These are phyloP conservation scores for Cicer bijugum DNA, from an alignment of 306 rosid genomes.

Conservation along the genomic window DNA sequence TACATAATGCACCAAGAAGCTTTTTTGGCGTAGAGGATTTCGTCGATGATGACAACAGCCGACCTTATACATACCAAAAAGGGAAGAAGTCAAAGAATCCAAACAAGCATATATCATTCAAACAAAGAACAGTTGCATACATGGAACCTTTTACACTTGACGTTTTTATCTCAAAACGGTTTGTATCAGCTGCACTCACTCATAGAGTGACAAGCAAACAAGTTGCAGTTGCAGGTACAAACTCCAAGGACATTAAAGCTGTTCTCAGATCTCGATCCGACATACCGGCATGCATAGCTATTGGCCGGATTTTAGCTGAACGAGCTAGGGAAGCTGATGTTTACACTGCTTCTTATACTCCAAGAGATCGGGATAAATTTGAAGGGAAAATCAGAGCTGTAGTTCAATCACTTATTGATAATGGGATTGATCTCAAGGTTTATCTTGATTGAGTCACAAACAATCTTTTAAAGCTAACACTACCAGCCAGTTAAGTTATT, in stretches of 20 bases:
- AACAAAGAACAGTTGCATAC: constrained; percentile 87
- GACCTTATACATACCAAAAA: constrained; percentile 88
- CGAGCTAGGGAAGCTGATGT: constrained; percentile 96
- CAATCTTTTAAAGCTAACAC: not conserved
- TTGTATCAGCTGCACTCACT: constrained; percentile 89
- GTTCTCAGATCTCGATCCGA: constrained; percentile 82
- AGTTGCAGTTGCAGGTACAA: constrained; percentile 97
- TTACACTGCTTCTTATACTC: constrained; percentile 80
- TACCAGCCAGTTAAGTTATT: not conserved
- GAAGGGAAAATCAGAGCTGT: constrained; percentile 98
- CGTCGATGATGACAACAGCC: constrained; percentile 78
- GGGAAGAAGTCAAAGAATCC: constrained; percentile 91
- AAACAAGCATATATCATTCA: constrained; percentile 77
- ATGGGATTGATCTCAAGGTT: constrained; percentile 87
- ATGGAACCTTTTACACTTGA: constrained; percentile 95
- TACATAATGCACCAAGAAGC: constrained; percentile 75
- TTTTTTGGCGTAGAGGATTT: constrained; percentile 95
- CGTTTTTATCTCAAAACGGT: constrained; percentile 90
- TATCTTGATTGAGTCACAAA: constrained; percentile 64
- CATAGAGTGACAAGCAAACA: constrained; percentile 90
- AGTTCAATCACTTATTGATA: constrained; percentile 92
- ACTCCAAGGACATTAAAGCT: constrained; percentile 94
- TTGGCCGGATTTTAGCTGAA: constrained; percentile 78
- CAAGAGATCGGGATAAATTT: constrained; percentile 88
- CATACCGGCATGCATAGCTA: constrained; percentile 89